phyloP scores from a whole-genome alignment of 2,329 filamentous ascomycete genomes.

The Aspergillus sp. region DNA sequence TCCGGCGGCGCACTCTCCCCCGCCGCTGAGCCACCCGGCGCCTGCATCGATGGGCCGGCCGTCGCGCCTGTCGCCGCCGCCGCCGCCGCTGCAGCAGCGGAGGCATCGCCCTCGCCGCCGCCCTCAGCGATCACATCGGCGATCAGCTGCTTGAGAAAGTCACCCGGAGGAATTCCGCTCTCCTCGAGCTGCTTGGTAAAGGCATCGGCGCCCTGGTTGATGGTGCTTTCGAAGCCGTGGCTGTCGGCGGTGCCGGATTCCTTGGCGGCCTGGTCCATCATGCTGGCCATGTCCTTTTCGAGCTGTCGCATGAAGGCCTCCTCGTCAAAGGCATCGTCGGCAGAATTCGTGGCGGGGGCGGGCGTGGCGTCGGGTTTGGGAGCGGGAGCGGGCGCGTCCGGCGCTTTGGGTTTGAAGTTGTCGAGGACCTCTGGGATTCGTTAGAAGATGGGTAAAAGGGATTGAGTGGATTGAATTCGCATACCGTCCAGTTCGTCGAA shows the following conservation, averaged over 20 bases:
- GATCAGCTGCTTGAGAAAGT: conserved; percentile 36
- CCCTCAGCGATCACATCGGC: conserved; percentile 35
- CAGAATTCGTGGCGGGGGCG: conserved; percentile 5
- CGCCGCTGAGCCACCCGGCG: conserved; percentile 18
- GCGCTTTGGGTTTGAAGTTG: conserved; percentile 66
- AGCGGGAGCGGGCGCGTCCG: conserved; percentile 25
- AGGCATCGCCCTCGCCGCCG: conserved; percentile 14
- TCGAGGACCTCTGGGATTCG: conserved; percentile 75
- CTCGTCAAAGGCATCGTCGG: conserved; percentile 30
- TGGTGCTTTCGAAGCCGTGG: conserved; percentile 22
- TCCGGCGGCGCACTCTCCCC: conserved; percentile 51
- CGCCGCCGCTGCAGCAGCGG: conserved; percentile 24
- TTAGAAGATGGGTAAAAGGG: neutral
- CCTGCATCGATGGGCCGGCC: conserved; percentile 16
- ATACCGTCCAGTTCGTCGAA: conserved; percentile 91
- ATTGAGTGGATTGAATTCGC: neutral
- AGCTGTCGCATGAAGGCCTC: conserved; percentile 73
- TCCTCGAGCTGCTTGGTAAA: conserved; percentile 37
- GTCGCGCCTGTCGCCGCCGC: conserved; percentile 17
- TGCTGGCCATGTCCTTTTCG: conserved; percentile 83
- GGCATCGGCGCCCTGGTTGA: conserved; percentile 34
- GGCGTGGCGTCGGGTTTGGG: conserved; percentile 15
- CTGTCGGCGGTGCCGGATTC: conserved; percentile 21
- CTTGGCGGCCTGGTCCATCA: conserved; percentile 56
- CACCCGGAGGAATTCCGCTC: conserved; percentile 32